A percentile compares a stretch with the other conserved stretches of the same genome.
phyloP scores from a whole-genome alignment of 2,329 filamentous ascomycete species.

The Chaetomium sp. region DNA sequence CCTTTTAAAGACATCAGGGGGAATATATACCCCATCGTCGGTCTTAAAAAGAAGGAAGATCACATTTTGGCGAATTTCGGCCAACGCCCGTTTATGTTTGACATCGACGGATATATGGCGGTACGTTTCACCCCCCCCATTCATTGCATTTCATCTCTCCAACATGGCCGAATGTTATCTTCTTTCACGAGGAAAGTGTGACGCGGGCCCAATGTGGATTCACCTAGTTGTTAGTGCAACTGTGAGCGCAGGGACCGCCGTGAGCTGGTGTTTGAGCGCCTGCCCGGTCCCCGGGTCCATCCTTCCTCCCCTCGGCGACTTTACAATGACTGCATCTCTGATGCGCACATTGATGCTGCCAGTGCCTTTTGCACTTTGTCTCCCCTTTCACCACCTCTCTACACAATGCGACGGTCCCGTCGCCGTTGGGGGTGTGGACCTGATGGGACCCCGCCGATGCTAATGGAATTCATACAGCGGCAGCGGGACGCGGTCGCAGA shows the following conservation, averaged over 20 bases:
- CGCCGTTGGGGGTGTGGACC: too few species aligned
- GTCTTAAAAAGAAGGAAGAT: slow-evolving; percentile 59
- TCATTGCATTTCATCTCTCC: neutral
- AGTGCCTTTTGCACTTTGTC: too few species aligned
- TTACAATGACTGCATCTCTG: too few species aligned
- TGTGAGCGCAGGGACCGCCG: too few species aligned
- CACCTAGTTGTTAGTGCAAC: too few species aligned
- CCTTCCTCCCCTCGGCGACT: too few species aligned
- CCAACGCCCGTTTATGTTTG: slow-evolving; percentile 74
- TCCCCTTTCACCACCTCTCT: too few species aligned
- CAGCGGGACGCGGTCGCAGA: slow-evolving; percentile 31
- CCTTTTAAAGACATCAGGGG: slow-evolving; percentile 49
- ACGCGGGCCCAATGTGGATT: too few species aligned
- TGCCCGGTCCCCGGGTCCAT: too few species aligned
- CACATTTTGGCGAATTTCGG: slow-evolving; percentile 60
- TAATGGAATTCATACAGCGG: slow-evolving; percentile 24
- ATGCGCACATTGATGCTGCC: too few species aligned
- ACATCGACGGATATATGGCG: slow-evolving; percentile 81
- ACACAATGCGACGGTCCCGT: too few species aligned
- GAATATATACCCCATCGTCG: slow-evolving; percentile 59
- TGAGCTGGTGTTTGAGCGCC: too few species aligned
- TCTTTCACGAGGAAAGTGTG: neutral
- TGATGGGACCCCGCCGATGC: neutral
- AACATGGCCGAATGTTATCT: neutral
- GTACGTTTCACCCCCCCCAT: slow-evolving; percentile 39